Conservation (phyloP, 805 yeast genomes). For the Ogataea populi-albae region DNA sequence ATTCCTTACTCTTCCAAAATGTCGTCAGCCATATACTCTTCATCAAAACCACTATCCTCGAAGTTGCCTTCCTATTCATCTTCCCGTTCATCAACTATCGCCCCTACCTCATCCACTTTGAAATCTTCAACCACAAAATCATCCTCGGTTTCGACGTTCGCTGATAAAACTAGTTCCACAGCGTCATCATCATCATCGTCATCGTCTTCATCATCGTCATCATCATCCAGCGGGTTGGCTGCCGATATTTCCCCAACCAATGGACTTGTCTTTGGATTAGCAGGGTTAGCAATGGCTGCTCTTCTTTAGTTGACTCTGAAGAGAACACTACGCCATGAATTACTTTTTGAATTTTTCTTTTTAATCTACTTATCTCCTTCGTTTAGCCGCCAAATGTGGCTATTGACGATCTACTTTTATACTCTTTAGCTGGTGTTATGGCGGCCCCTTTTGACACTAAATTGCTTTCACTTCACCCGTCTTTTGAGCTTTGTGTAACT, state of each 20-base stretch:
- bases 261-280: slow-evolving; percentile 32
- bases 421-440: too few relatives aligned
- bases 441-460: too few relatives aligned
- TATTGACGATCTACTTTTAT: too few relatives aligned
- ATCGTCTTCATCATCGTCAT: slow-evolving; percentile 22
- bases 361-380: too few relatives aligned
- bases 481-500: too few relatives aligned
- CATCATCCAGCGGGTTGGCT: slow-evolving; percentile 35
- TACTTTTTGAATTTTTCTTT: slow-evolving; percentile 1
- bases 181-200: slow-evolving; percentile 20
- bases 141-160: slow-evolving; percentile 8
- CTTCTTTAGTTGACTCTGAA: slow-evolving; percentile 29
- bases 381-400: too few relatives aligned
- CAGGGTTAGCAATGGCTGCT: slow-evolving; percentile 37
- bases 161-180: slow-evolving; percentile 11
- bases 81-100: slow-evolving; percentile 21
- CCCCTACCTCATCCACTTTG: slow-evolving; percentile 11
- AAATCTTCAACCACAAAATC: slow-evolving; percentile 2
- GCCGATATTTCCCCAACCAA: slow-evolving; percentile 28
- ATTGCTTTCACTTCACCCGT: too few relatives aligned
- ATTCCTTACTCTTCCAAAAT: slow-evolving; percentile 27
- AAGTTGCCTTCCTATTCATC: slow-evolving; percentile 40
- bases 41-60: slow-evolving; percentile 25
- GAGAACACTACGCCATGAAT: too few relatives aligned
- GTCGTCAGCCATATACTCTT: slow-evolving; percentile 20